A percentile compares a stretch with the other conserved stretches of the same genome.
phyloP scores from a whole-genome alignment of 495 filamentous ascomycete species.

The Hyaloscypha finlandica region DNA sequence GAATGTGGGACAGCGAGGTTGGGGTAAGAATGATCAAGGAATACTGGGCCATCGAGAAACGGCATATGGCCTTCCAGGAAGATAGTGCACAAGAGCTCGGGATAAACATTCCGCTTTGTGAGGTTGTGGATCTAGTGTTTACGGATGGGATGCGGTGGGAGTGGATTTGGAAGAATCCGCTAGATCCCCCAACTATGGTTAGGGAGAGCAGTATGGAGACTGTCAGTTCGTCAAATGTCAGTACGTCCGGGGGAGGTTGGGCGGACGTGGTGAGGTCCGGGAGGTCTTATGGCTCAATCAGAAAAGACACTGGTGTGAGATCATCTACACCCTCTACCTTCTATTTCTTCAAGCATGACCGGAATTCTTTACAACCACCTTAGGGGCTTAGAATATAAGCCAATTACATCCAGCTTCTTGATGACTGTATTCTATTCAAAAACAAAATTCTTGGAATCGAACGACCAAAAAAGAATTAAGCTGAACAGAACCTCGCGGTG shows the following conservation, averaged over 20 bases:
- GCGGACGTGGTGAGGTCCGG: not conserved
- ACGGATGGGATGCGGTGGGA: slow-evolving; percentile 28
- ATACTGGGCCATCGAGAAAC: slow-evolving; percentile 27
- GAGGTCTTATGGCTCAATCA: not conserved
- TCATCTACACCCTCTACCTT: not conserved
- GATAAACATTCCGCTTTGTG: not conserved
- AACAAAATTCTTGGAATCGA: too few relatives aligned
- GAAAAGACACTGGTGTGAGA: not conserved
- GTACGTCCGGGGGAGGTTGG: not conserved
- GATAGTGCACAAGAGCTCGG: not conserved
- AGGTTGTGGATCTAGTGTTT: slow-evolving; percentile 21
- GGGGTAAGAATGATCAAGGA: slow-evolving; percentile 12
- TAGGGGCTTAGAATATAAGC: not conserved
- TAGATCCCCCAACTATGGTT: not conserved
- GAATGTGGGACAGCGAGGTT: slow-evolving; percentile 43
- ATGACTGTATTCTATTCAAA: not conserved
- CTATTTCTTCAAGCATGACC: not conserved
- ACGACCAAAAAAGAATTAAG: too few relatives aligned
- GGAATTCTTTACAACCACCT: not conserved
- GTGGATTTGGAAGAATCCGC: slow-evolving; percentile 24
- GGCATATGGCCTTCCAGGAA: not conserved
- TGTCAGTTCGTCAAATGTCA: not conserved
- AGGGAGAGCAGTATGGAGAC: not conserved
- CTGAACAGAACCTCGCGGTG: too few relatives aligned
- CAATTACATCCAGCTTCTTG: not conserved